A percentile compares a stretch with the other conserved stretches of the same genome.
These are phyloP conservation scores for Amylostereum areolatum DNA, from an alignment of 1,284 basidiomycete genomes.

Conservation along the genomic window DNA sequence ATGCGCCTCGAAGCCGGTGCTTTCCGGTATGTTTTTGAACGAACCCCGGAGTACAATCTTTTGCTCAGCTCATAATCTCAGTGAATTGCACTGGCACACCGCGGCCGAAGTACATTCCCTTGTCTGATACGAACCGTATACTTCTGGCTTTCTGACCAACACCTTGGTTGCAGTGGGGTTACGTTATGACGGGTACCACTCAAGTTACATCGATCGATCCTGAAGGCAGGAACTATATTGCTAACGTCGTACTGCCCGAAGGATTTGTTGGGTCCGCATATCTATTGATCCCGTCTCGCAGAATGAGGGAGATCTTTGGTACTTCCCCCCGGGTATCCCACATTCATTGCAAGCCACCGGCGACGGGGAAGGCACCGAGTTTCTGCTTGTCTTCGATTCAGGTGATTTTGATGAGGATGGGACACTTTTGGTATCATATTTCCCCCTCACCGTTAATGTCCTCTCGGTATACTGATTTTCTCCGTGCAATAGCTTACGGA, in stretches of 20 bases:
- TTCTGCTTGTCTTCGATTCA: constrained; percentile 63
- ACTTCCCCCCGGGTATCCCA: constrained; percentile 60
- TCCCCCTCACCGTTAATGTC: constrained; percentile 2
- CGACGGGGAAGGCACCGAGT: constrained; percentile 58
- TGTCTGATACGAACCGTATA: constrained; percentile 10
- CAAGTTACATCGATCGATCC: constrained; percentile 58
- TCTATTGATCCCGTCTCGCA: constrained; percentile 5
- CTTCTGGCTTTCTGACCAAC: constrained; percentile 4
- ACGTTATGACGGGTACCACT: constrained; percentile 58
- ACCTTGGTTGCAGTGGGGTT: constrained; percentile 47
- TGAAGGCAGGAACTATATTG: constrained; percentile 57
- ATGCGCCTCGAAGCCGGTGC: constrained; percentile 65
- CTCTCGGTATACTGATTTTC: not conserved
- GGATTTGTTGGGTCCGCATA: too few relatives aligned
- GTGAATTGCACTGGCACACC: constrained; percentile 73
- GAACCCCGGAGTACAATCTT: not conserved
- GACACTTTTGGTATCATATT: constrained; percentile 50
- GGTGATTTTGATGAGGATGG: constrained; percentile 65
- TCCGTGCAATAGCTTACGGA: constrained; percentile 44
- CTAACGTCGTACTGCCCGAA: constrained; percentile 41
- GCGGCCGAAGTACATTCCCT: constrained; percentile 47
- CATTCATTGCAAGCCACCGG: constrained; percentile 54
- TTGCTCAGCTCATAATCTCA: constrained; percentile 16
- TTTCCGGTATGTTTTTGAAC: constrained; percentile 38
- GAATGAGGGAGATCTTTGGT: constrained; percentile 43